Evolutionary conservation across 108 stramenopile species (phyloP).

Genomic region (Conticribra guillardii): DNA sequence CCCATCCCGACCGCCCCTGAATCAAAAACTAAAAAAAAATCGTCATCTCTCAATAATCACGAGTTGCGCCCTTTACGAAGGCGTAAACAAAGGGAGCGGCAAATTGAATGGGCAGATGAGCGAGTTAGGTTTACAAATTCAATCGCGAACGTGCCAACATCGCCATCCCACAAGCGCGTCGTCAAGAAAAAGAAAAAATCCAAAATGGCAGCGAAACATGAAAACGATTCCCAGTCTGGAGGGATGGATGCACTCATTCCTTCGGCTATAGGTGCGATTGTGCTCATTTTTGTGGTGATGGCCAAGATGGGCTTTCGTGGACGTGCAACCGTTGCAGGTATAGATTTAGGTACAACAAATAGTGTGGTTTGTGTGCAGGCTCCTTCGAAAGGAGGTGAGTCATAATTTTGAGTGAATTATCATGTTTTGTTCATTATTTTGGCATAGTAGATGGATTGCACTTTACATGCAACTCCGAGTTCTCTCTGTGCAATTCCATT

Average conservation of each 20-base stretch:
- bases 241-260: slow-evolving; percentile 83
- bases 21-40: too few species aligned
- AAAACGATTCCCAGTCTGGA: slow-evolving; percentile 56
- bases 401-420: not conserved
- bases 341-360: slow-evolving; percentile 90
- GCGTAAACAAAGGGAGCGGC: slow-evolving; percentile 26
- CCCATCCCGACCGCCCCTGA: too few species aligned
- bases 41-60: too few species aligned
- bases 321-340: slow-evolving; percentile 79
- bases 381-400: slow-evolving; percentile 58
- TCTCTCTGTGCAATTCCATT: too few species aligned
- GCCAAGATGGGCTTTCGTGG: slow-evolving; percentile 88
- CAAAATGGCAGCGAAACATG: slow-evolving; percentile 49
- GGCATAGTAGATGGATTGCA: too few species aligned
- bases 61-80: not conserved
- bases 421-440: too few species aligned
- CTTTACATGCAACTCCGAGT: too few species aligned
- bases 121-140: not conserved
- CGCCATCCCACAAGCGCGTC: slow-evolving; percentile 17
- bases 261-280: slow-evolving; percentile 66
- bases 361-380: slow-evolving; percentile 86
- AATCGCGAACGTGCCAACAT: not conserved
- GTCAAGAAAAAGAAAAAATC: slow-evolving; percentile 52
- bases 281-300: slow-evolving; percentile 71
- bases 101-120: slow-evolving; percentile 30